These are phyloP conservation scores for Ganoderma lucidum DNA, from an alignment of 1,284 basidiomycete species.

Conservation along the genomic window DNA sequence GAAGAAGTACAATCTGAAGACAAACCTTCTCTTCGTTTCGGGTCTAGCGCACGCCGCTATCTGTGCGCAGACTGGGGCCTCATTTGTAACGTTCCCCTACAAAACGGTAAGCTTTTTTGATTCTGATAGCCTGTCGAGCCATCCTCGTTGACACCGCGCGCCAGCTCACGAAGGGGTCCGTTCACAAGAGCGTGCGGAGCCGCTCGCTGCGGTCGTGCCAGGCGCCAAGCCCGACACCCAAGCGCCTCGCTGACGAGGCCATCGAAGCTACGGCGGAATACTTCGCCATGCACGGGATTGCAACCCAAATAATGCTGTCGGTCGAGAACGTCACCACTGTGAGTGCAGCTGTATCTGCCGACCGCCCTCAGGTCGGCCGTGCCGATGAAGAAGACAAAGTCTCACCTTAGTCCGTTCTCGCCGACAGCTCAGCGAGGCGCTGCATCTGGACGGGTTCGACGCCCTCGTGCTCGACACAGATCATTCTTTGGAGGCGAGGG, in stretches of 20 bases:
- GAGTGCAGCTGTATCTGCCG: constrained; percentile 8
- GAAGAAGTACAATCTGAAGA: constrained; percentile 48
- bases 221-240: constrained; percentile 19
- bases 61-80: constrained; percentile 59
- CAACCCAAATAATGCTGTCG: constrained; percentile 47
- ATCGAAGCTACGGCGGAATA: constrained; percentile 58
- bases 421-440: constrained; percentile 23
- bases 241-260: constrained; percentile 51
- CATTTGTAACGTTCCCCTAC: constrained; percentile 58
- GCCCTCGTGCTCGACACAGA: constrained; percentile 23
- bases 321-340: constrained; percentile 42
- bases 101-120: constrained; percentile 48
- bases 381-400: background rate
- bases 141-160: constrained; percentile 23
- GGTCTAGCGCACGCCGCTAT: constrained; percentile 59
- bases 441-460: constrained; percentile 25
- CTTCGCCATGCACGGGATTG: constrained; percentile 51
- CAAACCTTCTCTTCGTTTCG: constrained; percentile 59
- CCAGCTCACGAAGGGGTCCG: constrained; percentile 23
- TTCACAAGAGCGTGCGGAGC: constrained; percentile 14
- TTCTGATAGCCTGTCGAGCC: constrained; percentile 4
- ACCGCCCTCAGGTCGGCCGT: background rate
- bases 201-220: background rate
- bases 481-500: constrained; percentile 25
- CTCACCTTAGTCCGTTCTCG: constrained; percentile 12